Evolutionary conservation across 306 rosid species (phyloP).

Genomic region (Pyrus betulifolia): DNA sequence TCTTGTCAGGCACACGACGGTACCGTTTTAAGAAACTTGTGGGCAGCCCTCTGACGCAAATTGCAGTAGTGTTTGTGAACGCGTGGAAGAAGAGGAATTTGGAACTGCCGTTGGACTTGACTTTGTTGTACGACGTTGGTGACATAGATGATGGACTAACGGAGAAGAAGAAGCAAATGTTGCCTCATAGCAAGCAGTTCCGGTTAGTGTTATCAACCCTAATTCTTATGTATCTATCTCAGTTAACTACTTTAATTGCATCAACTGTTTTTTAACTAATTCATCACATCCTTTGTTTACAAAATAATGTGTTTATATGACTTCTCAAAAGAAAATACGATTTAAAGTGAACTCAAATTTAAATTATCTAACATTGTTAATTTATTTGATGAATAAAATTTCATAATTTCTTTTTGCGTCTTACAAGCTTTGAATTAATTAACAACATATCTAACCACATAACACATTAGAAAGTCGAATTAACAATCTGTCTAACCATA

Average conservation of each 20-base stretch:
- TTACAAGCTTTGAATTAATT: no score
- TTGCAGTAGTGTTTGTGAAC: slow-evolving; percentile 54
- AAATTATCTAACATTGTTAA: no score
- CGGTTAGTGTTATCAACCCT: slow-evolving; percentile 28
- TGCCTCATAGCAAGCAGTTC: slow-evolving; percentile 63
- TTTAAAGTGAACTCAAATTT: no score
- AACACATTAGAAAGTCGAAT: no score
- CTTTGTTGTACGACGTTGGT: slow-evolving; percentile 35
- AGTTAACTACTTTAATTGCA: neutral
- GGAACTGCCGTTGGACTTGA: slow-evolving; percentile 48
- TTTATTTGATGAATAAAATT: no score
- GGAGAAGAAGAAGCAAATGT: slow-evolving; percentile 62
- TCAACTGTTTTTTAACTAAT: neutral
- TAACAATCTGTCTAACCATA: no score
- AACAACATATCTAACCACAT: no score
- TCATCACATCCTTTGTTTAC: no score
- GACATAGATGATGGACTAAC: slow-evolving; percentile 32
- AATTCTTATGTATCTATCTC: neutral
- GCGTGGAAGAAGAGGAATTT: slow-evolving; percentile 51
- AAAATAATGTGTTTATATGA: no score
- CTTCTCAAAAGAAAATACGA: no score
- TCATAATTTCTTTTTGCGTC: no score
- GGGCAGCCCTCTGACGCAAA: slow-evolving; percentile 84
- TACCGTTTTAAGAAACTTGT: slow-evolving; percentile 62
- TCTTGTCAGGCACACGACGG: slow-evolving; percentile 57